Evolutionary conservation across 371 early-diverging fungal genomes (phyloP), one percentile per base, ranked within the genome.

Genomic region (Cokeromyces recurvatus): DNA sequence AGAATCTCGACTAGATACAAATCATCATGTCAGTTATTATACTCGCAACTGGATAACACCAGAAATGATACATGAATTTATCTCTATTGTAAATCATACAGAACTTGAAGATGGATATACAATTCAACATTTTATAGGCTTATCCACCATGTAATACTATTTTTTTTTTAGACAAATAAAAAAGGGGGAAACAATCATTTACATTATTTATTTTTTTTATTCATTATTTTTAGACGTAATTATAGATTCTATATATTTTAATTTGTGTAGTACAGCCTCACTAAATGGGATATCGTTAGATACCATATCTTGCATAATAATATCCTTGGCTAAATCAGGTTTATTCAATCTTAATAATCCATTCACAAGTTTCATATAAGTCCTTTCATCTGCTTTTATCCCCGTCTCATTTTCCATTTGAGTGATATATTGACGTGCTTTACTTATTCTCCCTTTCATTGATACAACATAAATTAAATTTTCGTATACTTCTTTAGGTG

Each of bases 281-380:
- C n/a, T n/a, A n/a, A n/a, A n/a, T n/a, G n/a, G n/a, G n/a, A n/a
- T n/a, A n/a, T n/a, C n/a, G n/a, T n/a, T n/a, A n/a, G n/a, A n/a
- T n/a, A n/a, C n/a, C 29, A 29, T 29, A 19, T 60, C 51, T 29
- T 47, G n/a, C n/a, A 6, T 21, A n/a, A 63, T 43, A 8, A 67
- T 39, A 34, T 57, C 27, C 39, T 44, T 51, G 7, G 57, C 67
- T 15, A 42, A 17, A 16, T 54, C 53, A 15, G 41, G 36, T 22
- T 57, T 53, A 29, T 46, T 38, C 20, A 34, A n/a, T 7, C 21
- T 8, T n/a, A 64, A 24, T 9, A 66, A 48, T 3, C 62, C 64
- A 32, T 64, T 57, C 1, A 62, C 45, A 17, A 71, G 31, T 37
- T 59, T 59, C 46, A 62, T 62, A 50, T 57, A 71, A 8, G 59